Conservation (phyloP, 2,329 filamentous ascomycete genomes). For the Fusarium goolgardi region DNA sequence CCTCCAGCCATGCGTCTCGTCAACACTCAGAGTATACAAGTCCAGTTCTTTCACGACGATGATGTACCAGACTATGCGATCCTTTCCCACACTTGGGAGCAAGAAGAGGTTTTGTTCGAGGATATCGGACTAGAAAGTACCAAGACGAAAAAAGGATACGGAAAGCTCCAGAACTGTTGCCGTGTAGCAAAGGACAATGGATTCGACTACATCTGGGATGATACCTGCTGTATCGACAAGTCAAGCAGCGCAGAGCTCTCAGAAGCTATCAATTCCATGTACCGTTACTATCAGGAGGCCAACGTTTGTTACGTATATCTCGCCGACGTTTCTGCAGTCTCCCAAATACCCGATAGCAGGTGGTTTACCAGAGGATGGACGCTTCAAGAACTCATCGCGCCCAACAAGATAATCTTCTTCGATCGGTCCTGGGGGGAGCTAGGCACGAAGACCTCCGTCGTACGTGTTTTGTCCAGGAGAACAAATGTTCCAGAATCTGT, state of each 20-base stretch:
- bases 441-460: background rate
- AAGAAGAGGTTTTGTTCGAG: background rate
- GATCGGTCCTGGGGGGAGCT: background rate
- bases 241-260: slow-evolving; percentile 29
- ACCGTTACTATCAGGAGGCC: slow-evolving; percentile 32
- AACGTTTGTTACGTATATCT: slow-evolving; percentile 28
- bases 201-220: slow-evolving; percentile 30
- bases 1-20: background rate
- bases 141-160: background rate
- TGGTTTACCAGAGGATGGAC: slow-evolving; percentile 34
- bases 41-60: background rate
- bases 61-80: background rate
- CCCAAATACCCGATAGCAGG: background rate
- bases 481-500: background rate
- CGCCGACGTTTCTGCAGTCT: background rate
- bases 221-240: slow-evolving; percentile 44
- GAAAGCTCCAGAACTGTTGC: background rate
- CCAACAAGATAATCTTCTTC: background rate
- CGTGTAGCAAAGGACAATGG: background rate
- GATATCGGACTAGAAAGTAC: background rate
- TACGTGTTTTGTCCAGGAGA: accelerated
- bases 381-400: slow-evolving; percentile 12
- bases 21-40: background rate
- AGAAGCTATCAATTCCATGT: slow-evolving; percentile 42
- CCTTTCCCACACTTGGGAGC: background rate